Percentiles rank a stretch among this genome's conserved stretches.
Evolutionary conservation across 164 flowering plant genomes (phyloP).

Genomic region (Protea cynaroides): DNA sequence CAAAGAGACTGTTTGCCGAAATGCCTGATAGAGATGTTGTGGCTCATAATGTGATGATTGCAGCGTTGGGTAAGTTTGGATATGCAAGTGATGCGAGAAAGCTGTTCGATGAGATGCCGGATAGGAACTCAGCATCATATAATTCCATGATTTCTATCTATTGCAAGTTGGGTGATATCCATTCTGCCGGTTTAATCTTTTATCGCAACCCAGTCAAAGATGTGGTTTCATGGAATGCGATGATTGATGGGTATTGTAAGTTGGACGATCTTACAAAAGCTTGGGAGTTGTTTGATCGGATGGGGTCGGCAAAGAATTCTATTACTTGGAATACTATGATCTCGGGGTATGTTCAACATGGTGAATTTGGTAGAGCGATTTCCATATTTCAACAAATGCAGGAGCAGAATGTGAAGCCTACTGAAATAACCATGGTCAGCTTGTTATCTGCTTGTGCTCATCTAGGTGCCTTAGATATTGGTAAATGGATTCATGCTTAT

Average conservation of each 20-base stretch:
- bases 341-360: constrained; percentile 18
- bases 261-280: constrained; percentile 18
- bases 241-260: constrained; percentile 39
- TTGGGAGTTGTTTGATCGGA: constrained; percentile 25
- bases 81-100: constrained; percentile 17
- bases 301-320: constrained; percentile 27
- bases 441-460: constrained; percentile 43
- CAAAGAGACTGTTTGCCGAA: constrained; percentile 29
- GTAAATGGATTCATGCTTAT: constrained; percentile 35
- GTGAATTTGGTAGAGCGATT: constrained; percentile 24
- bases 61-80: constrained; percentile 23
- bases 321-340: constrained; percentile 42
- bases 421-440: constrained; percentile 38
- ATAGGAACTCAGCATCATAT: constrained; percentile 27
- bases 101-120: constrained; percentile 34
- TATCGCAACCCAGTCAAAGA: constrained; percentile 29
- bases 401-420: constrained; percentile 24
- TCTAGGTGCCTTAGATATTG: constrained; percentile 39
- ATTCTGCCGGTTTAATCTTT: constrained; percentile 26
- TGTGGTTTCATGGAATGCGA: constrained; percentile 38
- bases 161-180: constrained; percentile 27
- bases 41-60: constrained; percentile 34
- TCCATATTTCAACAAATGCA: constrained; percentile 25
- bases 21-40: constrained; percentile 40
- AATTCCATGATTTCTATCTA: constrained; percentile 37